These are phyloP conservation scores for Raffaelea ambrosiae DNA, from an alignment of 2,329 filamentous ascomycete genomes.

Conservation along the genomic window DNA sequence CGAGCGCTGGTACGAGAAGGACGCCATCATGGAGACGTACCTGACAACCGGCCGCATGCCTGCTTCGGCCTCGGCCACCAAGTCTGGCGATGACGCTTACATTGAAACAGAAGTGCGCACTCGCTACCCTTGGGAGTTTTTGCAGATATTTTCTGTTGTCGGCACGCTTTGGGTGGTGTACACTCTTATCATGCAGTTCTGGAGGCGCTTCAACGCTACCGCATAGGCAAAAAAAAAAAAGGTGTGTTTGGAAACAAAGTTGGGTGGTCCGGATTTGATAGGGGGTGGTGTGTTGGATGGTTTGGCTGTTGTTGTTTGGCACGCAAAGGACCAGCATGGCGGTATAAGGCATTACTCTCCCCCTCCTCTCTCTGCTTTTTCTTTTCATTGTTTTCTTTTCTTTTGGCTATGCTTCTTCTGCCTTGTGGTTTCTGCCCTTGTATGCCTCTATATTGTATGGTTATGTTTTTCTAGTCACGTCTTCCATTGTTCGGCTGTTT, in stretches of 20 bases:
- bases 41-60: slow-evolving; percentile 73
- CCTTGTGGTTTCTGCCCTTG: no score
- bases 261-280: background rate
- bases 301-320: background rate
- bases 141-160: slow-evolving; percentile 44
- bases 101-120: slow-evolving; percentile 53
- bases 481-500: no score
- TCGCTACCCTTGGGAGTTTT: slow-evolving; percentile 43
- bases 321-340: no score
- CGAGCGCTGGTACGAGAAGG: slow-evolving; percentile 86
- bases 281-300: background rate
- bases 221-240: no score
- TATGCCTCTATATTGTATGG: no score
- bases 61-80: slow-evolving; percentile 42
- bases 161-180: slow-evolving; percentile 8
- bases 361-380: background rate
- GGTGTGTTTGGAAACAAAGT: background rate
- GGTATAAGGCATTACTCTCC: background rate
- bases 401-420: no score
- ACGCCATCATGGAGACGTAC: slow-evolving; percentile 79
- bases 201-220: background rate
- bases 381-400: background rate
- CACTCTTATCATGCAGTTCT: background rate
- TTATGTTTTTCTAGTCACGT: no score
- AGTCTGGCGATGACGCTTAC: slow-evolving; percentile 22